Conservation (phyloP, 352 stramenopile species). For the Phytophthora pinifolia region DNA sequence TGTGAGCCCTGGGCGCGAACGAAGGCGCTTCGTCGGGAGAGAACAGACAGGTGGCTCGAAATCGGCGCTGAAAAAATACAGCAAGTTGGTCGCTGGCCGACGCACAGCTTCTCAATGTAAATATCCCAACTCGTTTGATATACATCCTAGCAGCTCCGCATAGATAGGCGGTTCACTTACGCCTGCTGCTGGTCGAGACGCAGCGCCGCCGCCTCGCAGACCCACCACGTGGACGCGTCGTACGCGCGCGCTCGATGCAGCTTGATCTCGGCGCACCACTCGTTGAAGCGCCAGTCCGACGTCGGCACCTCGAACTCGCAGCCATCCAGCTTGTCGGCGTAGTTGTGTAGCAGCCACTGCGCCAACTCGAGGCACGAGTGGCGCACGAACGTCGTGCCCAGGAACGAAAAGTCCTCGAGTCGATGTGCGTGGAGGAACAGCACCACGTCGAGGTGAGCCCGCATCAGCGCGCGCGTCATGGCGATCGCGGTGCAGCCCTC, state of each 20-base stretch:
- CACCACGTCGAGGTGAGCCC: constrained; percentile 21
- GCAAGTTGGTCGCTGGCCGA: too few species aligned
- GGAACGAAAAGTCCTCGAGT: constrained; percentile 23
- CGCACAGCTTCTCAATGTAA: constrained; percentile 4
- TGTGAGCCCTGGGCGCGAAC: too few species aligned
- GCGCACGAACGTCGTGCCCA: constrained; percentile 14
- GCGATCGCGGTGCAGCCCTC: constrained; percentile 13
- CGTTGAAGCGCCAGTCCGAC: constrained; percentile 26
- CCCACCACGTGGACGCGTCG: constrained; percentile 19
- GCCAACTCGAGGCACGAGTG: constrained; percentile 20
- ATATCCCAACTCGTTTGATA: too few species aligned
- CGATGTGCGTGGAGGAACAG: constrained; percentile 21
- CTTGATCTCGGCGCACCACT: constrained; percentile 19
- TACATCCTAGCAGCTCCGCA: too few species aligned
- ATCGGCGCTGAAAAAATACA: constrained; percentile 1
- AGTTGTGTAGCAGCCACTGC: constrained; percentile 19
- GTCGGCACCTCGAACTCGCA: constrained; percentile 23
- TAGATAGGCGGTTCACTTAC: too few species aligned
- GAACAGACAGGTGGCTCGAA: not conserved
- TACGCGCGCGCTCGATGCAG: constrained; percentile 13
- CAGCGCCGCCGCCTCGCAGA: constrained; percentile 13
- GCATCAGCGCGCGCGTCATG: constrained; percentile 10
- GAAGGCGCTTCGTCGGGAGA: too few species aligned
- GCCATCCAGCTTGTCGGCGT: constrained; percentile 8
- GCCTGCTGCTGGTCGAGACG: constrained; percentile 5